Percentiles rank a stretch among this genome's conserved stretches.
Conservation (phyloP, 2,329 filamentous ascomycete genomes). For the Paecilomyces fulvus region DNA sequence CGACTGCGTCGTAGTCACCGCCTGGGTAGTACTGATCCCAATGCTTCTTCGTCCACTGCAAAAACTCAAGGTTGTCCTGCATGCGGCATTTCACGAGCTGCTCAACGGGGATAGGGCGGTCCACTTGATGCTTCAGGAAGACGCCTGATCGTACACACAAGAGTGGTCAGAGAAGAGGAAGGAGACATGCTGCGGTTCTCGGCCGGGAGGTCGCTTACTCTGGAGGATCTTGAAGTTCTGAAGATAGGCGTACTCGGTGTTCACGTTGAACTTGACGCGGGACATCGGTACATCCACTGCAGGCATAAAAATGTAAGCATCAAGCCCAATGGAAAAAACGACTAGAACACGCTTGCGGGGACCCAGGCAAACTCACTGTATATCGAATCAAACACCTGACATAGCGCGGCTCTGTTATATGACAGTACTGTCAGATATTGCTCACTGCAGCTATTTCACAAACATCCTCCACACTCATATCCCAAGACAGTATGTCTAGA, state of each 20-base stretch:
- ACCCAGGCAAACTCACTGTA: constrained; percentile 51
- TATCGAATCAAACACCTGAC: constrained; percentile 98
- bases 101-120: constrained; percentile 83
- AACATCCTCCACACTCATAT: not conserved
- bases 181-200: not conserved
- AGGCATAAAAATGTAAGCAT: constrained; percentile 9
- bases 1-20: constrained; percentile 88
- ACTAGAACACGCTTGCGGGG: not conserved
- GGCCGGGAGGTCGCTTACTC: constrained; percentile 50
- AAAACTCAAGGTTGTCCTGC: constrained; percentile 99
- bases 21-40: constrained; percentile 99
- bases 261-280: constrained; percentile 96
- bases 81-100: constrained; percentile 95
- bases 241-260: constrained; percentile 92
- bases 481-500: constrained; percentile 7
- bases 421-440: constrained; percentile 6
- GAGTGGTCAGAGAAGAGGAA: constrained; percentile 3
- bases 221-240: constrained; percentile 98
- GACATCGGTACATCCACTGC: constrained; percentile 83
- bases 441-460: constrained; percentile 2
- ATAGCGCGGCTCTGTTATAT: constrained; percentile 69
- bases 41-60: constrained; percentile 93
- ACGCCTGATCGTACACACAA: constrained; percentile 44
- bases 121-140: constrained; percentile 79
- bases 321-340: not conserved